Base-by-base conservation (phyloP, 805 yeast species). In the Barnettozyma wickerhamii region DNA sequence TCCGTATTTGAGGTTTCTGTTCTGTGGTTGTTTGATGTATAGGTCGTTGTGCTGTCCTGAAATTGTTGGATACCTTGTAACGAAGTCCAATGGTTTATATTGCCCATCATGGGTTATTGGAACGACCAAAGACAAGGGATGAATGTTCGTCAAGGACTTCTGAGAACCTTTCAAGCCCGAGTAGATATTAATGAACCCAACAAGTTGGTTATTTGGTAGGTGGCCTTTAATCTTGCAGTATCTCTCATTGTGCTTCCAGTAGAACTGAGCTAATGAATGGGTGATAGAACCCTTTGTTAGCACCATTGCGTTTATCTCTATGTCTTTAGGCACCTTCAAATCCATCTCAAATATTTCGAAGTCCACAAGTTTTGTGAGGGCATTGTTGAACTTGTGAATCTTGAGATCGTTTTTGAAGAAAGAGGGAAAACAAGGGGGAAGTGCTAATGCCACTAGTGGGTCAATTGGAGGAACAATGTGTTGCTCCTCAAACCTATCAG, bases 401-500 rank as follows among this genome's bases (percentile, higher is more conserved):
- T 69, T 68, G 31, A 91, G 58, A 2, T 71, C 68, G 55, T 79
- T 75, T 30, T 65, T 68, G 59, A 83, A 77, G 53, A 83, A 88
- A 0, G 87, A 83, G 0, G 96, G 90, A 55, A 88, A 85, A n/a
- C 83, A 77, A 23, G 95, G 74, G 0, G 99, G 99, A 36, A 91
- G 66, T 34, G 88, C 77, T 43, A 87, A 71, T 13, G 93, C 90
- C 18, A 83, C 77, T 48, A 78, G 72, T 27, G 84, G 83, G 46
- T 86, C 90, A 46, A 91, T 66, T 3, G 95, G 86, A 4, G 97
- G 98, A 23, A 77, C 72, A 17, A 91, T 76, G 63, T 86, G 96
- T 61, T 93, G 99, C 48, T 85, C 82, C 45, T 77, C 82, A 32
- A 77, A 77, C 43, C 79, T 79, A 14, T 79, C 71, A 12, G 99